These are phyloP conservation scores for Elsinoe ampelina DNA, from an alignment of 2,329 filamentous ascomycete species.

Conservation along the genomic window DNA sequence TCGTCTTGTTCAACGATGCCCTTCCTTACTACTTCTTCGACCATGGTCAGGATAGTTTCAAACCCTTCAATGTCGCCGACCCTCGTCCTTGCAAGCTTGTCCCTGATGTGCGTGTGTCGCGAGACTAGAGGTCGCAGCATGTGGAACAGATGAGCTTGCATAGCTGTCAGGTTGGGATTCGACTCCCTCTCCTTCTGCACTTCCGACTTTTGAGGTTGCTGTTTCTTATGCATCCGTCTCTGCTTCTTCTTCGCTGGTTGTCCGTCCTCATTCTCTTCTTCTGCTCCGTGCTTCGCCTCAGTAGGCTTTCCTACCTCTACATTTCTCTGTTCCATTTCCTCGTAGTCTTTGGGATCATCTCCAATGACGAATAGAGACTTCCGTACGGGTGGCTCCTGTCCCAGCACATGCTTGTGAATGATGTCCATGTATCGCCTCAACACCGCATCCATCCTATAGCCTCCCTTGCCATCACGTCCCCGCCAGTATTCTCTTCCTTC, in stretches of 20 bases:
- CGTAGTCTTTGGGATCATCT: conserved; percentile 35
- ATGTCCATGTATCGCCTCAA: conserved; percentile 86
- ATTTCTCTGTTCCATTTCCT: conserved; percentile 19
- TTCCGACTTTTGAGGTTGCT: conserved; percentile 35
- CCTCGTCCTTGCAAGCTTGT: conserved; percentile 63
- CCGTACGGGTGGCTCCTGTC: conserved; percentile 54
- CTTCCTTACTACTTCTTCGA: conserved; percentile 64
- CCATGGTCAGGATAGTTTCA: conserved; percentile 64
- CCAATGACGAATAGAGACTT: conserved; percentile 63
- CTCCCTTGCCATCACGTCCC: conserved; percentile 66
- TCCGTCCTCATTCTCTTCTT: conserved; percentile 32
- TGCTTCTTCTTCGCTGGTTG: conserved; percentile 38
- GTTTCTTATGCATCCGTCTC: conserved; percentile 29
- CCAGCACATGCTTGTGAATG: conserved; percentile 67
- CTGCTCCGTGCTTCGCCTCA: conserved; percentile 21
- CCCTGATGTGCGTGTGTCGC: conserved; percentile 71
- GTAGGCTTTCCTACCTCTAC: not conserved
- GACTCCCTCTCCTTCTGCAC: conserved; percentile 42
- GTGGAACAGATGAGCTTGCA: conserved; percentile 91
- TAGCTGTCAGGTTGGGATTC: conserved; percentile 53
- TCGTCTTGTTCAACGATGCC: conserved; percentile 58
- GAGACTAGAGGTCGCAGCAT: conserved; percentile 74
- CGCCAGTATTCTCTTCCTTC: conserved; percentile 80
- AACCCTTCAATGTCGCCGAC: conserved; percentile 65
- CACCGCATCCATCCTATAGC: conserved; percentile 81